A percentile compares a stretch with the other conserved stretches of the same genome.
Conservation (phyloP, 495 filamentous ascomycete genomes). For the Podospora fimiseda region DNA sequence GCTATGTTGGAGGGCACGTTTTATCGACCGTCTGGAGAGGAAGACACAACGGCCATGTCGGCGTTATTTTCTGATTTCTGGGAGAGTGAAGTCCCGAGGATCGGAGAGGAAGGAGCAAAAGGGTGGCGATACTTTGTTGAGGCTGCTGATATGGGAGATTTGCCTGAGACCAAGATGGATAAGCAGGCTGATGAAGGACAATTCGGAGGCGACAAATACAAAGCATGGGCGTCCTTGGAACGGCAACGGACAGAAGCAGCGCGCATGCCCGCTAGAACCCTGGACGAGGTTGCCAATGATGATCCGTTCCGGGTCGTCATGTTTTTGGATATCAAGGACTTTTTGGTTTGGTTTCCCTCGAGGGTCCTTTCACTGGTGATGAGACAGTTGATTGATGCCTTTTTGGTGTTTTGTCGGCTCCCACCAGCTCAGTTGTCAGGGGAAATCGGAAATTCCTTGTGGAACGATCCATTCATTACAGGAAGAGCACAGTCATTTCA, state of each 20-base stretch:
- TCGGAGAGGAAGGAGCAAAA: conserved; percentile 65
- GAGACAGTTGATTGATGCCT: conserved; percentile 54
- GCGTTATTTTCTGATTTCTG: conserved; percentile 64
- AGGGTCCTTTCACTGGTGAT: conserved; percentile 28
- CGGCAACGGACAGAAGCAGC: conserved; percentile 39
- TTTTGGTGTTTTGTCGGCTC: conserved; percentile 63
- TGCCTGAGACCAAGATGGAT: conserved; percentile 28
- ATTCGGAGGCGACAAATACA: conserved; percentile 29
- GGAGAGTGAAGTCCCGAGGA: conserved; percentile 75
- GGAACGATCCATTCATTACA: conserved; percentile 35
- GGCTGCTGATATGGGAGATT: conserved; percentile 26
- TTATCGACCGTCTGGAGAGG: conserved; percentile 40
- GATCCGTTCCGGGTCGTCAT: conserved; percentile 76
- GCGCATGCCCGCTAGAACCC: conserved; percentile 60
- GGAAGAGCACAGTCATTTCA: conserved; percentile 10
- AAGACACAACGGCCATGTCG: conserved; percentile 24
- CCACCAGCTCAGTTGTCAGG: conserved; percentile 41
- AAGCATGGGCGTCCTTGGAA: conserved; percentile 59
- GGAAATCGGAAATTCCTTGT: conserved; percentile 8
- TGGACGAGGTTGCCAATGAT: conserved; percentile 56
- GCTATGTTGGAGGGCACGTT: conserved; percentile 69
- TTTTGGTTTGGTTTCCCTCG: conserved; percentile 50
- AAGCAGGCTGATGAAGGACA: conserved; percentile 15
- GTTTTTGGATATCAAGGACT: conserved; percentile 64
- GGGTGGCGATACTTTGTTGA: conserved; percentile 60